phyloP scores from a whole-genome alignment of 371 early-diverging fungal genomes.

The Capillidium rhysosporum region DNA sequence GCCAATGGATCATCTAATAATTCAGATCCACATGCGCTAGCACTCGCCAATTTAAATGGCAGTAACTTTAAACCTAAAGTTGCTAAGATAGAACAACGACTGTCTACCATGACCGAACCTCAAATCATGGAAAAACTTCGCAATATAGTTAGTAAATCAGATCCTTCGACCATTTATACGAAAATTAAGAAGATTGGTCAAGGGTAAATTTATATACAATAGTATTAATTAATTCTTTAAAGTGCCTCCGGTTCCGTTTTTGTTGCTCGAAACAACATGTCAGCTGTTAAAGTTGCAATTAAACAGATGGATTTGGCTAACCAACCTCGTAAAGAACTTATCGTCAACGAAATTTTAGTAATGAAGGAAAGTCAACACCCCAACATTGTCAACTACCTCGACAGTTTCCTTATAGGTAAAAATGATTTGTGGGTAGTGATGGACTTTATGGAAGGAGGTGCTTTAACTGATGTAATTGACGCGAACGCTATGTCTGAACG shows the following conservation, averaged over 20 bases:
- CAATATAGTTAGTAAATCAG: conserved; percentile 61
- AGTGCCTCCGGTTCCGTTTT: conserved; percentile 40
- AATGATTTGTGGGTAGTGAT: conserved; percentile 45
- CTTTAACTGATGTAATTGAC: conserved; percentile 23
- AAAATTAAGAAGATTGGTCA: conserved; percentile 90
- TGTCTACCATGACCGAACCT: conserved; percentile 70
- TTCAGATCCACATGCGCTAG: background rate
- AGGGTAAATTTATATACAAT: conserved; percentile 53
- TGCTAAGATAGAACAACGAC: conserved; percentile 40
- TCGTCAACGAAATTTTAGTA: conserved; percentile 55
- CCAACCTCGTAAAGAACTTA: conserved; percentile 75
- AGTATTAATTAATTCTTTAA: no score
- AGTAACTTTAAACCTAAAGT: conserved; percentile 11
- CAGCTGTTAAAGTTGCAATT: conserved; percentile 47
- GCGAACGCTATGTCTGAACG: conserved; percentile 21
- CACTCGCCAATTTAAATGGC: conserved; percentile 13
- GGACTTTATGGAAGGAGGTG: conserved; percentile 66
- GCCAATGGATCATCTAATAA: conserved; percentile 5
- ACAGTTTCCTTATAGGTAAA: conserved; percentile 29
- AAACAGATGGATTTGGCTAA: conserved; percentile 78
- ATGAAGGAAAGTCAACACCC: conserved; percentile 50
- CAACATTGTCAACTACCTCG: conserved; percentile 48
- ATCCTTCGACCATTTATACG: conserved; percentile 69
- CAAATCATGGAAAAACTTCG: conserved; percentile 81
- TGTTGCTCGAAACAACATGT: conserved; percentile 37